These are phyloP conservation scores for Aspergillus leporis DNA, from an alignment of 495 filamentous ascomycete species.

Conservation along the genomic window DNA sequence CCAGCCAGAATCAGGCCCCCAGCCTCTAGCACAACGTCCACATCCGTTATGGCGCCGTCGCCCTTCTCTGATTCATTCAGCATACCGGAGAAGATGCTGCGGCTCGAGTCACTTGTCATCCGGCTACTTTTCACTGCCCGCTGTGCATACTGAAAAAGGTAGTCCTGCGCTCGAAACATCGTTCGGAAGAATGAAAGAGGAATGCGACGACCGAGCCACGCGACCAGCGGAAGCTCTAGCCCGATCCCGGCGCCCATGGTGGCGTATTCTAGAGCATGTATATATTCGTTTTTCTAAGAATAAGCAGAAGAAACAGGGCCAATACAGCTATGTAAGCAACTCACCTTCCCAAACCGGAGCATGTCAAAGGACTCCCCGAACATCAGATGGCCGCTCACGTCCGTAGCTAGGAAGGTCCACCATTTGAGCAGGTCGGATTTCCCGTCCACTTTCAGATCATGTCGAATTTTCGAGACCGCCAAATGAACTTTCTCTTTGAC, in stretches of 20 bases:
- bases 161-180: constrained; percentile 19
- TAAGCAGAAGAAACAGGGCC: neutral
- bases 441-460: constrained; percentile 24
- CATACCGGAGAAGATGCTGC: constrained; percentile 22
- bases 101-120: neutral
- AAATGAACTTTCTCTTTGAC: constrained; percentile 26
- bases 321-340: constrained; percentile 7
- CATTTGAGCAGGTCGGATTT: constrained; percentile 46
- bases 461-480: constrained; percentile 26
- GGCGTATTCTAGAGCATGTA: constrained; percentile 24
- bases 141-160: constrained; percentile 9
- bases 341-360: constrained; percentile 42
- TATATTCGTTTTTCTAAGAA: constrained; percentile 31
- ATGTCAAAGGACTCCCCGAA: constrained; percentile 53
- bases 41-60: constrained; percentile 24
- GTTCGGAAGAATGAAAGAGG: constrained; percentile 19
- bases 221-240: constrained; percentile 17
- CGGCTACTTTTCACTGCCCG: constrained; percentile 15
- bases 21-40: constrained; percentile 36
- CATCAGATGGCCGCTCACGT: constrained; percentile 46
- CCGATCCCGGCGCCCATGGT: constrained; percentile 16
- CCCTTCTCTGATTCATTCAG: constrained; percentile 33
- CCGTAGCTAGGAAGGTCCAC: constrained; percentile 49
- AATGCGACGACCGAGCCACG: constrained; percentile 17
- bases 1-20: constrained; percentile 47